Conservation (phyloP, 23 red algal genomes). For the Cyanidiococcus yangmingshanensis region DNA sequence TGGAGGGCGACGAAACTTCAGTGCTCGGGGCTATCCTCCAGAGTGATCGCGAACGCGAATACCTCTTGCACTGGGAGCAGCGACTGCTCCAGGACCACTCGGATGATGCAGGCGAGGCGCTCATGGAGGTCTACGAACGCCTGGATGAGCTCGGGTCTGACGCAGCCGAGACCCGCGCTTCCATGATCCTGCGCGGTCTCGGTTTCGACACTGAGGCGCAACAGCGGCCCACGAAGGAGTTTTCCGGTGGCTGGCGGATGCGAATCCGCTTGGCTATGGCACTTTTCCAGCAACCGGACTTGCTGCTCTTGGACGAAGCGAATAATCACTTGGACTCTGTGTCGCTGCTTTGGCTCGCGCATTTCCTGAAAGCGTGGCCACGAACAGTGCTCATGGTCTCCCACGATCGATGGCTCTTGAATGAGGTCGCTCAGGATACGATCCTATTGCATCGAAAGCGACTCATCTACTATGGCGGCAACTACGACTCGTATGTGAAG, state of each 20-base stretch:
- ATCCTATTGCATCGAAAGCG: slow-evolving; percentile 84
- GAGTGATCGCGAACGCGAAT: slow-evolving; percentile 53
- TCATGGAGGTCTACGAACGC: slow-evolving; percentile 66
- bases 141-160: slow-evolving; percentile 59
- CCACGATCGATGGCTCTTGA: slow-evolving; percentile 79
- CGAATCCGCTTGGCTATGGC: slow-evolving; percentile 80
- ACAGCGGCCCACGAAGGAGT: slow-evolving; percentile 48
- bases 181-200: slow-evolving; percentile 77
- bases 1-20: slow-evolving; percentile 59
- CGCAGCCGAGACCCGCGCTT: slow-evolving; percentile 73
- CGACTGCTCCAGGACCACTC: slow-evolving; percentile 33
- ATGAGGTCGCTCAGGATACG: slow-evolving; percentile 77
- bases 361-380: slow-evolving; percentile 63
- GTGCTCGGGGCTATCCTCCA: slow-evolving; percentile 63
- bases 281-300: slow-evolving; percentile 71
- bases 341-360: slow-evolving; percentile 79
- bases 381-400: slow-evolving; percentile 86
- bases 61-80: slow-evolving; percentile 54
- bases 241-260: slow-evolving; percentile 97
- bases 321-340: slow-evolving; percentile 95
- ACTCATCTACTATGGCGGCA: slow-evolving; percentile 85
- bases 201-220: slow-evolving; percentile 66
- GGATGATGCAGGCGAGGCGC: slow-evolving; percentile 32
- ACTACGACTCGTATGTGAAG: slow-evolving; percentile 66
- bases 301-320: slow-evolving; percentile 93